Evolutionary conservation across 805 yeast genomes (phyloP).

Genomic region (Debaryomyces tyrocola): DNA sequence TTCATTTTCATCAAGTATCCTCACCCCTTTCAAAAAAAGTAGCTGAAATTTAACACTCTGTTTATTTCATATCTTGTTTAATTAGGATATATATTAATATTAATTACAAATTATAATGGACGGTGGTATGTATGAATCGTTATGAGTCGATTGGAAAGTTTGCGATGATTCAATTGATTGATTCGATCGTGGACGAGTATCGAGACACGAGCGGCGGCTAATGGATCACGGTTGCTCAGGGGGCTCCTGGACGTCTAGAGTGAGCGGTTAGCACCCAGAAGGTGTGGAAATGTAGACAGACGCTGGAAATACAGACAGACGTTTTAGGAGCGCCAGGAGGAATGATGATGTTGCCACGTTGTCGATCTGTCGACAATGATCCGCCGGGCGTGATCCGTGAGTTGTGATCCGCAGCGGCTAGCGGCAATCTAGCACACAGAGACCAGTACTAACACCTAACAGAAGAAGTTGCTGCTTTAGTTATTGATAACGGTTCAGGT

Average conservation of each 20-base stretch:
- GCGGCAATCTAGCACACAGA: background rate
- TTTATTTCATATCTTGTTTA: background rate
- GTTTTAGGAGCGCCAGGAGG: background rate
- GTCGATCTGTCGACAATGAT: no score
- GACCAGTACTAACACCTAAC: constrained; percentile 19
- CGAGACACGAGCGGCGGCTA: background rate
- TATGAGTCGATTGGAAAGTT: background rate
- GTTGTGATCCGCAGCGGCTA: background rate
- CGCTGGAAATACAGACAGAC: background rate
- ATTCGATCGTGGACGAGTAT: constrained; percentile 5
- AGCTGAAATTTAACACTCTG: constrained; percentile 3
- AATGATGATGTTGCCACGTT: background rate
- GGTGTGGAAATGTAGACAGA: background rate
- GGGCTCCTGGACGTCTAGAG: background rate
- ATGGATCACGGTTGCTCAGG: background rate
- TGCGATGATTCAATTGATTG: constrained; percentile 9
- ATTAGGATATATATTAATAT: background rate
- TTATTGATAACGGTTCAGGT: constrained; percentile 99
- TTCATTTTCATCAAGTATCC: background rate
- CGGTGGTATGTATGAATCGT: constrained; percentile 50
- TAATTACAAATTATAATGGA: constrained; percentile 45
- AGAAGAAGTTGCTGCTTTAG: constrained; percentile 60
- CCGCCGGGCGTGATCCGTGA: background rate
- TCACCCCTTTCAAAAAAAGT: constrained; percentile 4
- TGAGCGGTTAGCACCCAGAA: background rate